These are phyloP conservation scores for Populus tremula DNA, from an alignment of 345 rosid species.

Conservation along the genomic window DNA sequence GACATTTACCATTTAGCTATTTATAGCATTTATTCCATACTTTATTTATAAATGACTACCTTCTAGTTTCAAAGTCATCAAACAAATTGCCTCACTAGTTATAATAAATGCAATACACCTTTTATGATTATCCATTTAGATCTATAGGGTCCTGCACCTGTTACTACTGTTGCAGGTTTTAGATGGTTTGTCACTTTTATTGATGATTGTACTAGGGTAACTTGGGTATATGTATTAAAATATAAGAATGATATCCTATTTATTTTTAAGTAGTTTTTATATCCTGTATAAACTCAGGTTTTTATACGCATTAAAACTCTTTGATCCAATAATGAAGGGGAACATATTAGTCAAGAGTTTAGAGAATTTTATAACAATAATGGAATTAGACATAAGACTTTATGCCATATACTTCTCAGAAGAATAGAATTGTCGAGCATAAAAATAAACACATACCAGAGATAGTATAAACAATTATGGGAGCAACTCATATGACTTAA, in stretches of 20 bases:
- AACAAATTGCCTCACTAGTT: too few relatives aligned
- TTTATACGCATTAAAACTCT: not conserved
- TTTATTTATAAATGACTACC: too few relatives aligned
- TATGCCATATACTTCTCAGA: not conserved
- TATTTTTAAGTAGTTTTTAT: not conserved
- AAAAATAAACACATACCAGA: not conserved
- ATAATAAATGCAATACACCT: too few relatives aligned
- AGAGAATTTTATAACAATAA: not conserved
- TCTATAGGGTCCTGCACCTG: rapidly evolving
- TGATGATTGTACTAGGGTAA: not conserved
- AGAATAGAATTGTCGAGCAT: not conserved
- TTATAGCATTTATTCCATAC: too few relatives aligned
- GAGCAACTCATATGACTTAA: too few relatives aligned
- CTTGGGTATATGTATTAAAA: constrained; percentile 3
- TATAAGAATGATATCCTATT: not conserved
- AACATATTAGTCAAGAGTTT: not conserved
- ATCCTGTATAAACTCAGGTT: not conserved
- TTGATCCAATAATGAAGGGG: not conserved
- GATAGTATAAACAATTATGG: too few relatives aligned
- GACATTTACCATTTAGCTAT: not conserved
- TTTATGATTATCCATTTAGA: too few relatives aligned
- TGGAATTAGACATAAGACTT: not conserved
- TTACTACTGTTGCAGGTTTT: not conserved
- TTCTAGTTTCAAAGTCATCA: too few relatives aligned
- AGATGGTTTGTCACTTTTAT: constrained; percentile 11